Evolutionary conservation across 2,329 filamentous ascomycete genomes (phyloP).

Genomic region (Colletotrichum chrysophilum): DNA sequence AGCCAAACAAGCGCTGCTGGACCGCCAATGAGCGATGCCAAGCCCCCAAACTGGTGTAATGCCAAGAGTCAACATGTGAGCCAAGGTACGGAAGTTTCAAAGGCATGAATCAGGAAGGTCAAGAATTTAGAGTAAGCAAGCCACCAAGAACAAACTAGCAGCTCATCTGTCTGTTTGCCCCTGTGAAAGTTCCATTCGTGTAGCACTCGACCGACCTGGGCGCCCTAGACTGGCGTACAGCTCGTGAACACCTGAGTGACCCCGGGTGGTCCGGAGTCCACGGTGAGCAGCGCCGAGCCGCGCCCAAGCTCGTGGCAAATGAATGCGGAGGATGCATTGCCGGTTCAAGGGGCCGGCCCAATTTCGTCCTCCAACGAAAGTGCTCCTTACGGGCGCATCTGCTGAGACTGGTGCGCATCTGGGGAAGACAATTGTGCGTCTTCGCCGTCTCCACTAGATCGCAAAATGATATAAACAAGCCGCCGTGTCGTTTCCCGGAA

Average conservation of each 20-base stretch:
- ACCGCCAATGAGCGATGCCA: neutral
- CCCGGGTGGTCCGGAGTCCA: neutral
- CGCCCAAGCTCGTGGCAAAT: neutral
- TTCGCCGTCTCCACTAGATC: neutral
- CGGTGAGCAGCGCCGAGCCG: neutral
- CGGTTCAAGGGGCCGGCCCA: constrained; percentile 1
- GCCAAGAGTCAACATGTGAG: constrained; percentile 10
- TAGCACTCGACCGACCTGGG: constrained; percentile 1
- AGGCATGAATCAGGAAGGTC: constrained; percentile 10
- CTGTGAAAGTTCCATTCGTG: constrained; percentile 1
- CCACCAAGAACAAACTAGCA: neutral
- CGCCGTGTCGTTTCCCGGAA: neutral
- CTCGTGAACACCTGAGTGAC: neutral
- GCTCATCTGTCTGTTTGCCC: neutral
- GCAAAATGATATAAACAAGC: neutral
- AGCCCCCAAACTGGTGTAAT: neutral
- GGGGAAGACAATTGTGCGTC: neutral
- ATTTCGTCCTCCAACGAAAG: constrained; percentile 19
- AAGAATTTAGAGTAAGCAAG: neutral
- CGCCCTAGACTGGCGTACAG: neutral
- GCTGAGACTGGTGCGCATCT: constrained; percentile 12
- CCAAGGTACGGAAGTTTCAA: constrained; percentile 17
- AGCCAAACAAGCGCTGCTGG: neutral
- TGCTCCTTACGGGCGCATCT: neutral
- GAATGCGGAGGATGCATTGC: constrained; percentile 6